Evolutionary conservation across 192 early-diverging fungal species (phyloP), one percentile per base, ranked within the genome.

Genomic region (Gonapodya prolifera): DNA sequence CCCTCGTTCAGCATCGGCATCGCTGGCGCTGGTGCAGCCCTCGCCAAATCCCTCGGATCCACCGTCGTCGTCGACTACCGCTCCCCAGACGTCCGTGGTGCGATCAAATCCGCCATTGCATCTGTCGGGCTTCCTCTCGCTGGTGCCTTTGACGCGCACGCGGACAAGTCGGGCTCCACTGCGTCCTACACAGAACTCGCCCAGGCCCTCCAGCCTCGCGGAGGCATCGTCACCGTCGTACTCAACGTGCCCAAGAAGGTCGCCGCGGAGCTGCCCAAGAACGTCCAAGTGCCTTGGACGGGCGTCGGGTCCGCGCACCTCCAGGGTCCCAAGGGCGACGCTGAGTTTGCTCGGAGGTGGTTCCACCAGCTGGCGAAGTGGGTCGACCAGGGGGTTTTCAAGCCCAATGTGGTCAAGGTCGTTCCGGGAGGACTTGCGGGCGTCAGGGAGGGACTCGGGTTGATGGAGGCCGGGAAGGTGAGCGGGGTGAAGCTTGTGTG

Each of bases 401-500:
- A 33, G 75, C 75, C 79, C 13, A 80, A 77, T 33, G 76, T 35
- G 70, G 78, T 80, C 34, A 79, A 45, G 71, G 70, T 80, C 1
- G 70, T 82, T 0, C 75, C 78, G 0, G 80, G 78, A 17, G 78
- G 78, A 1, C 34, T 82, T 31, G 78, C 45, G 23, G 81, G 78
- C 18, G 81, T 82, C 1, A 35, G 45, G 70, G 18, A 79, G 70
- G 81, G 33, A 35, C 69, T 82, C 35, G 76, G 77, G 35, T 1
- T 35, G 17, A 70, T 69, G 0, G 35, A 34, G 29, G 2, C 29
- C 35, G 81, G 78, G 1, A 70, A 70, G 33, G 76, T 79, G 34
- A 79, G 78, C 33, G 81, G 0, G 28, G 78, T 75, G 35, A 82
- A 79, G 74, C 70, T 82, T 2, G 81, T 82, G 13, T 69, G 45